Evolutionary conservation across 106 monocot genomes (phyloP).

Genomic region (Posidonia australis): DNA sequence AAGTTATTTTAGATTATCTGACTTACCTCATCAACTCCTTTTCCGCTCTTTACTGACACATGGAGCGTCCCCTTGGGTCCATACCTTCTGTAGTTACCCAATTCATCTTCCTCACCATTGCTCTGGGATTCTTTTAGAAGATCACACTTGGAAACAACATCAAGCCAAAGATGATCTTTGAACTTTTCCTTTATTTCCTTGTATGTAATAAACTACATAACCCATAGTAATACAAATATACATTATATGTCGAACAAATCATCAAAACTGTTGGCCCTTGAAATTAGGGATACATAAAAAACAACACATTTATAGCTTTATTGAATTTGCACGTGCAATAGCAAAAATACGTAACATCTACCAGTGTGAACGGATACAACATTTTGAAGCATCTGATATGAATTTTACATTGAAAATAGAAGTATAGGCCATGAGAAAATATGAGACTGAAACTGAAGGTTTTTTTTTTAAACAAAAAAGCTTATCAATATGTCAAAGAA

Average conservation of each 20-base stretch:
- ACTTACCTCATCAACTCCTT: constrained; percentile 63
- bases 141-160: constrained; percentile 91
- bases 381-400: too few species aligned
- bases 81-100: constrained; percentile 42
- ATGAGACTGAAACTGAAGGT: too few species aligned
- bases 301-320: too few species aligned
- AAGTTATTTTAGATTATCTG: background rate
- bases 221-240: background rate
- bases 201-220: constrained; percentile 65
- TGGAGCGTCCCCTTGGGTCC: constrained; percentile 65
- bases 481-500: too few species aligned
- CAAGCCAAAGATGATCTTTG: constrained; percentile 70
- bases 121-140: constrained; percentile 29
- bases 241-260: background rate
- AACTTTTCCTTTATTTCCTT: constrained; percentile 74
- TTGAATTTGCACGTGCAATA: too few species aligned
- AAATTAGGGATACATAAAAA: too few species aligned
- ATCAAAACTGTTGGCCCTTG: background rate
- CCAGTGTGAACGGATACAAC: too few species aligned
- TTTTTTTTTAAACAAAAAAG: too few species aligned
- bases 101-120: constrained; percentile 18
- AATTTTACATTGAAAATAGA: too few species aligned
- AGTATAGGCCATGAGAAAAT: too few species aligned
- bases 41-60: constrained; percentile 57
- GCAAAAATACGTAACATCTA: too few species aligned